phyloP scores from a whole-genome alignment of 352 stramenopile species.

The Globisporangium ultimum region DNA sequence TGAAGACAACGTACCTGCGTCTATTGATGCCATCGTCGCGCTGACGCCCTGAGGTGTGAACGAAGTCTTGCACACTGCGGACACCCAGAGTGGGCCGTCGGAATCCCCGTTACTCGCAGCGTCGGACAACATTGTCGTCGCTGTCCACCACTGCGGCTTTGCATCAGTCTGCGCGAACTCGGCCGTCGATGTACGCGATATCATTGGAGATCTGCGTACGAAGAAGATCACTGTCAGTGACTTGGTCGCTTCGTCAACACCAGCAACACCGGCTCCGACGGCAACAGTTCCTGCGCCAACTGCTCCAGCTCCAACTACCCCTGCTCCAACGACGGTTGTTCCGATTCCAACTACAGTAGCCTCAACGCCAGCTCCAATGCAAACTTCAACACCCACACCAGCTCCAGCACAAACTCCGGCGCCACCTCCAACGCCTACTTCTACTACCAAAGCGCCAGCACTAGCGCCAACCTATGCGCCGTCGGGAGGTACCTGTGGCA shows the following conservation, averaged over 20 bases:
- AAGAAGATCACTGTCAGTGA: conserved; percentile 37
- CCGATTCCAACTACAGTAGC: too few relatives aligned
- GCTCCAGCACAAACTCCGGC: too few relatives aligned
- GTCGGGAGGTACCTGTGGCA: too few relatives aligned
- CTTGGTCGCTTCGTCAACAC: conserved; percentile 16
- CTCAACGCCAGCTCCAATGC: too few relatives aligned
- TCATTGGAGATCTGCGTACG: conserved; percentile 30
- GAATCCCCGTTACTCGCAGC: conserved; percentile 39
- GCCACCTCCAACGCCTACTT: too few relatives aligned
- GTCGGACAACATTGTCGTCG: conserved; percentile 46
- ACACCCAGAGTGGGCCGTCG: conserved; percentile 43
- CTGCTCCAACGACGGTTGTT: too few relatives aligned
- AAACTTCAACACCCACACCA: too few relatives aligned
- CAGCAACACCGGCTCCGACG: not conserved
- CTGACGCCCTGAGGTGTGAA: conserved; percentile 30
- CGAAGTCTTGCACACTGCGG: conserved; percentile 41
- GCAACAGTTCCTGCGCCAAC: not conserved
- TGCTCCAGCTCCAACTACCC: too few relatives aligned
- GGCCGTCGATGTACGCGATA: conserved; percentile 33
- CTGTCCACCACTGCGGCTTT: conserved; percentile 47
- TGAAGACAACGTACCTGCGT: conserved; percentile 22
- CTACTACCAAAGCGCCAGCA: too few relatives aligned
- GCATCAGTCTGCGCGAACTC: conserved; percentile 34
- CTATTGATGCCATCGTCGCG: conserved; percentile 25
- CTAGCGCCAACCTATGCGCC: too few relatives aligned